A percentile compares a stretch with the other conserved stretches of the same genome.
Evolutionary conservation across 225 moss, liverwort and hornwort species (phyloP).

Genomic region (Polytrichum commune): DNA sequence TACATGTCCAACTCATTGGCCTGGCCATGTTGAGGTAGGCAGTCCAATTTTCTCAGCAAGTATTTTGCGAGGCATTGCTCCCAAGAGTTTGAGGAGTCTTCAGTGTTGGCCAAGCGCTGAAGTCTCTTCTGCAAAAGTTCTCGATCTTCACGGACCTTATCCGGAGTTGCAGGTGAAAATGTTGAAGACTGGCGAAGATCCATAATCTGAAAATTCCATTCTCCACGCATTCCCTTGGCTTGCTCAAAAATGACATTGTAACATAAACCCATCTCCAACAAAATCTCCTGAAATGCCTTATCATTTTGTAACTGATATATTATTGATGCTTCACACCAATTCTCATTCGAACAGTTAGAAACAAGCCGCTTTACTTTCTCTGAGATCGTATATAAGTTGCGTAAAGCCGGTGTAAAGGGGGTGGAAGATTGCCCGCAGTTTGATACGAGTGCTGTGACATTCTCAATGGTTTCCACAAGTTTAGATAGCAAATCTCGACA

Average conservation of each 20-base stretch:
- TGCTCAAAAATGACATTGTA: constrained; percentile 13
- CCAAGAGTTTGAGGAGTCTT: not conserved
- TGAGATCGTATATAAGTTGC: not conserved
- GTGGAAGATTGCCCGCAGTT: not conserved
- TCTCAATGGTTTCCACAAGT: constrained; percentile 1
- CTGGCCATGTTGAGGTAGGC: not conserved
- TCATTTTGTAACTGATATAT: constrained; percentile 12
- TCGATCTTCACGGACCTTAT: not conserved
- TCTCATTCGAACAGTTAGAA: not conserved
- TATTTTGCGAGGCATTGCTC: constrained; percentile 5
- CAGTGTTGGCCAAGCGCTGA: not conserved
- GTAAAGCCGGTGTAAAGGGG: not conserved
- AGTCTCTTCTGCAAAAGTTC: not conserved
- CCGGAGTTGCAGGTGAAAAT: not conserved
- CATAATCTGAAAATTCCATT: too few species aligned
- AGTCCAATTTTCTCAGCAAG: constrained; percentile 1
- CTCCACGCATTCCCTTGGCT: not conserved
- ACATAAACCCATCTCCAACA: constrained; percentile 11
- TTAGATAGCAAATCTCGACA: not conserved
- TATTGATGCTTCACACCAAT: constrained; percentile 8
- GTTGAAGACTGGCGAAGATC: constrained; percentile 5
- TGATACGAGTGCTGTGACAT: constrained; percentile 11
- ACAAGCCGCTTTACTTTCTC: constrained; percentile 12
- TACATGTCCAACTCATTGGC: not conserved
- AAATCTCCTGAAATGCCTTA: constrained; percentile 12